Percentiles rank a stretch among this genome's conserved stretches.
phyloP scores from a whole-genome alignment of 352 stramenopile genomes.

The Phytophthora sp. region DNA sequence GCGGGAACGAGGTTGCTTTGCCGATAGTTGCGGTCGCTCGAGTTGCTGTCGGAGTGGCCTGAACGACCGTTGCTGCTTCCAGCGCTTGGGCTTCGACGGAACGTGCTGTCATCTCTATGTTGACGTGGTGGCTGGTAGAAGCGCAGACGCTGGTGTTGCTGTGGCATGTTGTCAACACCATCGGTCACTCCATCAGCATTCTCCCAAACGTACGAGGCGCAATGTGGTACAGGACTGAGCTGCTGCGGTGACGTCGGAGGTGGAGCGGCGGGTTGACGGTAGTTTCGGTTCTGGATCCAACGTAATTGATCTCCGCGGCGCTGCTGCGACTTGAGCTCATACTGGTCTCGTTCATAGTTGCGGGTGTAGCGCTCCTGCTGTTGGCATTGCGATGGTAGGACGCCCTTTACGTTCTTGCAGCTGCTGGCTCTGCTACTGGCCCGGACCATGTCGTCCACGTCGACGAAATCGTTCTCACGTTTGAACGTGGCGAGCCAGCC shows the following conservation, averaged over 20 bases:
- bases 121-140: constrained; percentile 12
- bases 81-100: constrained; percentile 25
- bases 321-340: too few relatives aligned
- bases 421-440: constrained; percentile 17
- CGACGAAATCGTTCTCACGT: constrained; percentile 52
- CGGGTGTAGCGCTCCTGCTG: constrained; percentile 22
- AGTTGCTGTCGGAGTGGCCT: constrained; percentile 33
- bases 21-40: constrained; percentile 40
- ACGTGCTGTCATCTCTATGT: constrained; percentile 25
- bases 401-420: constrained; percentile 1
- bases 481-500: constrained; percentile 67
- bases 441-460: constrained; percentile 24
- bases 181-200: background rate
- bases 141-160: constrained; percentile 14
- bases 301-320: constrained; percentile 13
- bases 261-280: constrained; percentile 27
- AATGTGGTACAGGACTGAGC: constrained; percentile 10
- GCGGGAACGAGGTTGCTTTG: constrained; percentile 65
- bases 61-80: constrained; percentile 22
- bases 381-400: constrained; percentile 16
- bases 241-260: constrained; percentile 19
- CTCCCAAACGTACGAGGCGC: constrained; percentile 24
- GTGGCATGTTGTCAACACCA: background rate
- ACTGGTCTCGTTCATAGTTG: constrained; percentile 22
- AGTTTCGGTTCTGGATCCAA: constrained; percentile 27